phyloP scores from a whole-genome alignment of 345 rosid species.

The Brassica incana region DNA sequence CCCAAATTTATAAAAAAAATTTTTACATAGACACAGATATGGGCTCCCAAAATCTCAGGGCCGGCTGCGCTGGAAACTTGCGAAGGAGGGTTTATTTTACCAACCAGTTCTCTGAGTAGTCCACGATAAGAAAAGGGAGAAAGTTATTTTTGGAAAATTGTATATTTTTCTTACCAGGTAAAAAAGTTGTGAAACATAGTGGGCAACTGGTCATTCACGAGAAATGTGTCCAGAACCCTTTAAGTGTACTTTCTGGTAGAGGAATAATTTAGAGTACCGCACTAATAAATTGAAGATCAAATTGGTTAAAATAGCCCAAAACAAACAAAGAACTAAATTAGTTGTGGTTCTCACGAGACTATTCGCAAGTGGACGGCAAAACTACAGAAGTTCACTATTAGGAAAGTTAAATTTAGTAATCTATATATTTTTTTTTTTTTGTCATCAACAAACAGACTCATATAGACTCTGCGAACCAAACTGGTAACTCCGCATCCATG shows the following conservation, averaged over 20 bases:
- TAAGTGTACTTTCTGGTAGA: constrained; percentile 9
- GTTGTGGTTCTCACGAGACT: constrained; percentile 38
- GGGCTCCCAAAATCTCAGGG: too few species aligned
- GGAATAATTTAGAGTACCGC: constrained; percentile 15
- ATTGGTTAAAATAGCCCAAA: background rate
- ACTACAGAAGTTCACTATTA: constrained; percentile 22
- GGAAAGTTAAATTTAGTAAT: constrained; percentile 15
- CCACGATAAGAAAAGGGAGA: background rate
- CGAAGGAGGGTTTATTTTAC: background rate
- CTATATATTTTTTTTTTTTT: too few species aligned
- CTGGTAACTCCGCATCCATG: too few species aligned
- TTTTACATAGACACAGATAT: too few species aligned
- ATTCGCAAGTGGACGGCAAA: constrained; percentile 26
- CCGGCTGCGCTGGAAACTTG: background rate
- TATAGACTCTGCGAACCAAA: too few species aligned
- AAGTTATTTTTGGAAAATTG: background rate
- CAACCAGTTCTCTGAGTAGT: background rate
- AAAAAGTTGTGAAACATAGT: background rate
- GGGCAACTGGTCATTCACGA: constrained; percentile 29
- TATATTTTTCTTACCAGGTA: background rate
- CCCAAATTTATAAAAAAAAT: too few species aligned
- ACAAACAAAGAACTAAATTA: background rate
- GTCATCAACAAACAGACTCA: too few species aligned
- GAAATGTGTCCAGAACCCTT: constrained; percentile 7
- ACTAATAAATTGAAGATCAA: background rate